phyloP scores from a whole-genome alignment of 257 asterid species.

The Jaltomata sinuosa region DNA sequence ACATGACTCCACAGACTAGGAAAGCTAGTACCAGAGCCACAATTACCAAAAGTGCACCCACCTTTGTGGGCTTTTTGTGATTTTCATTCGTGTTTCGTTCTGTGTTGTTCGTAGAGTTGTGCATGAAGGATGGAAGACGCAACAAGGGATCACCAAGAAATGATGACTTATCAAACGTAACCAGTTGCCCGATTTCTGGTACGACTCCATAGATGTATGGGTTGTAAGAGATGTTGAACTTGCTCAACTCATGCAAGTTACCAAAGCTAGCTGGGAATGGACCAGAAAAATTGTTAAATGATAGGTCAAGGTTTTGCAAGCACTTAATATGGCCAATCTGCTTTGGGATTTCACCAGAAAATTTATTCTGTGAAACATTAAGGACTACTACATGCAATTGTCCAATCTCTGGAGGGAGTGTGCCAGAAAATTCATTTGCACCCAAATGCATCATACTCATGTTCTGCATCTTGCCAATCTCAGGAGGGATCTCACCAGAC shows the following conservation, averaged over 20 bases:
- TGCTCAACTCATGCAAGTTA: conserved; percentile 47
- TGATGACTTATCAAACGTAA: conserved; percentile 69
- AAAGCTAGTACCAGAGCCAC: conserved; percentile 44
- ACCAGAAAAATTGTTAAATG: conserved; percentile 77
- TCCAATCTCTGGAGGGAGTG: conserved; percentile 40
- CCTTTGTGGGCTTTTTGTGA: conserved; percentile 9
- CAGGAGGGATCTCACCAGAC: conserved; percentile 59
- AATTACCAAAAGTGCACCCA: conserved; percentile 34
- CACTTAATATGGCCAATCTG: conserved; percentile 66
- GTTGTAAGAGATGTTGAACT: conserved; percentile 83
- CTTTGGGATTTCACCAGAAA: conserved; percentile 60
- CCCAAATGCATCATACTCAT: conserved; percentile 74
- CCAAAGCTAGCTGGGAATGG: conserved; percentile 47
- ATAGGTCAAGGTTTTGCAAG: conserved; percentile 60
- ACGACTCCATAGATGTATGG: conserved; percentile 52
- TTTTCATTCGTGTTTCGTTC: neutral
- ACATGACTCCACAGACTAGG: conserved; percentile 46
- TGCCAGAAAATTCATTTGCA: conserved; percentile 37
- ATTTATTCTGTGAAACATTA: conserved; percentile 41
- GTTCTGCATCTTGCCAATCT: conserved; percentile 54
- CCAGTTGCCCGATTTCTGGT: conserved; percentile 61
- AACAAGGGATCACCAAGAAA: conserved; percentile 66
- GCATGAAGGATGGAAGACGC: conserved; percentile 56
- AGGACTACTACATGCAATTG: conserved; percentile 48
- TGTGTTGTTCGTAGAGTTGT: conserved; percentile 18